phyloP scores from a whole-genome alignment of 495 filamentous ascomycete species.

The Hyaloscypha bicolor region DNA sequence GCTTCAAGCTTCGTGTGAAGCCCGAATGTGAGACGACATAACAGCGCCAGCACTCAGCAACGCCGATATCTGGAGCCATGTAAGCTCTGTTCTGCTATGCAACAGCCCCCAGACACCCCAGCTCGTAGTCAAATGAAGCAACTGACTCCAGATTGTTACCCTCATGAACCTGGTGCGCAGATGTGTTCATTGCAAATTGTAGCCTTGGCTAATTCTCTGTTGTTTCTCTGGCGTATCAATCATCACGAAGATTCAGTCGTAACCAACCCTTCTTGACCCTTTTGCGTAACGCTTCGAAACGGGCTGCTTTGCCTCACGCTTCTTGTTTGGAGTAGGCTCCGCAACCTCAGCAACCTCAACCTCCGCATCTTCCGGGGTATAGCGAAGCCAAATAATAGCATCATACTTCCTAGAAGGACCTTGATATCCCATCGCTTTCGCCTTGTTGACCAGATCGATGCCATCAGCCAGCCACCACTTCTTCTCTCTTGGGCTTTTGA shows the following conservation, averaged over 20 bases:
- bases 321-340: constrained; percentile 26
- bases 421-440: constrained; percentile 28
- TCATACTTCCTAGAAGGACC: constrained; percentile 28
- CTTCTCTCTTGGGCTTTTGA: constrained; percentile 25
- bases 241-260: too few species aligned
- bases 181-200: too few species aligned
- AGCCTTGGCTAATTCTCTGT: background rate
- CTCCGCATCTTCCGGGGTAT: constrained; percentile 18
- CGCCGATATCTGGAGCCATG: too few species aligned
- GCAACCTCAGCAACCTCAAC: constrained; percentile 15
- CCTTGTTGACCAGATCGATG: constrained; percentile 27
- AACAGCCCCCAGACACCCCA: too few species aligned
- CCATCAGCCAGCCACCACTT: constrained; percentile 30
- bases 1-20: too few species aligned
- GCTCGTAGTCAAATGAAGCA: too few species aligned
- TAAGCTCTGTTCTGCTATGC: too few species aligned
- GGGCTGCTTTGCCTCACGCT: background rate
- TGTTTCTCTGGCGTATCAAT: background rate
- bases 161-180: too few species aligned
- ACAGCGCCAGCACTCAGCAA: too few species aligned
- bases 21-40: too few species aligned
- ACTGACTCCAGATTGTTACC: too few species aligned
- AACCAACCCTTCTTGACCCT: constrained; percentile 18
- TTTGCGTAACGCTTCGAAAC: constrained; percentile 26
- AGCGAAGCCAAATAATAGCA: constrained; percentile 24